Evolutionary conservation across 2,329 filamentous ascomycete genomes (phyloP), one percentile per base, ranked within the genome.

Genomic region (Fusarium pseudonygamai): DNA sequence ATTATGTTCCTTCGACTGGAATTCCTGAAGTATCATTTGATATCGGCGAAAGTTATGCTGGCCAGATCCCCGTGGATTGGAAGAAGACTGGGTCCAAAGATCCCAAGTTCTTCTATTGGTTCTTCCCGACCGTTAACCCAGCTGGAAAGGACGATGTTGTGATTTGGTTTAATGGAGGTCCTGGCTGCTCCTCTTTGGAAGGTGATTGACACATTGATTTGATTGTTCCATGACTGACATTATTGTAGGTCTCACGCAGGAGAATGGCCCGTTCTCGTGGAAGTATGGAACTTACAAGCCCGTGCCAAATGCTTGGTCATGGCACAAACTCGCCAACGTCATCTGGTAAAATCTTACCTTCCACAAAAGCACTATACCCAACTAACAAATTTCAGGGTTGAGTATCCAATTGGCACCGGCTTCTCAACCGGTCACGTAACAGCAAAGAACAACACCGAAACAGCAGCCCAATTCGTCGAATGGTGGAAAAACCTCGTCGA

Each of bases 31-130:
- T 69, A 14, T 39, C 49, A 0, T 69, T 69, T 9, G 64, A 69
- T 13, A n/a, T 69, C 5, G 66, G 66, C 5, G 66, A 69, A 14
- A 69, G 66, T 20, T 69, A 69, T 18, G 66, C 66, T 0, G 66
- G 66, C 0, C 66, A 69, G 6, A 69, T 69, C 14, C 66, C 66
- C 1, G 57, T 75, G 28, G 47, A 76, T 10, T 18, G 74, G 7
- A 69, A 64, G 7, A 61, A 75, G 14, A 56, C 53, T 3, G 60
- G 65, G 2, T 47, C 55, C 14, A 58, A 69, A 7, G 68, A 74
- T 15, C 55, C 72, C 11, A 76, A 75, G 15, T 75, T 76, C 53
- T 75, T 71, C 10, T 76, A 73, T 32, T 76, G 74, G 74, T 76
- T 76, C 20, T 75, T 76, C 14, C 74, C 74, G 0, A 76, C 74